Percentiles rank a stretch among this genome's conserved stretches.
Evolutionary conservation across 2,329 filamentous ascomycete species (phyloP).

Genomic region (Fusarium sp.): DNA sequence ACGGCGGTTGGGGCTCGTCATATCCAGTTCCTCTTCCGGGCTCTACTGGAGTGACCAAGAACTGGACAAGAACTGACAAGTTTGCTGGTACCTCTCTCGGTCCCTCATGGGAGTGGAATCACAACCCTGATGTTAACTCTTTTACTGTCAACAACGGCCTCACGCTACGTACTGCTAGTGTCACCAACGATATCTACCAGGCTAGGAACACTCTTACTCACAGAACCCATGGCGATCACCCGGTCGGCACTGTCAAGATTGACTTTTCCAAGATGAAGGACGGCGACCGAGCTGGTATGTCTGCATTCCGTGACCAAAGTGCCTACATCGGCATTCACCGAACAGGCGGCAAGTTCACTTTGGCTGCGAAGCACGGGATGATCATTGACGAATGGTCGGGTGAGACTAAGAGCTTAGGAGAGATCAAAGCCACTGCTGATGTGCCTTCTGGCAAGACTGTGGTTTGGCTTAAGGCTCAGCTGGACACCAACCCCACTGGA

Average conservation of each 20-base stretch:
- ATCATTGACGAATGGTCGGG: slow-evolving; percentile 54
- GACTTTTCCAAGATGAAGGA: slow-evolving; percentile 64
- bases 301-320: slow-evolving; percentile 67
- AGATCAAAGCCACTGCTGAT: slow-evolving; percentile 38
- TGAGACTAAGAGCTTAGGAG: slow-evolving; percentile 35
- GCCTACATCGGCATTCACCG: slow-evolving; percentile 67
- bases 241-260: slow-evolving; percentile 65
- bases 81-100: slow-evolving; percentile 62
- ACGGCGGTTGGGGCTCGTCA: slow-evolving; percentile 63
- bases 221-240: slow-evolving; percentile 62
- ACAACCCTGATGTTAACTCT: slow-evolving; percentile 68
- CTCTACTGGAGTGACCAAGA: slow-evolving; percentile 29
- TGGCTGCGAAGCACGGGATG: slow-evolving; percentile 58
- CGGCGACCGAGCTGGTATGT: slow-evolving; percentile 68
- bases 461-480: slow-evolving; percentile 45
- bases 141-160: slow-evolving; percentile 63
- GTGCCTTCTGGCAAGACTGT: slow-evolving; percentile 38
- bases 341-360: slow-evolving; percentile 45
- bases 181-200: slow-evolving; percentile 66
- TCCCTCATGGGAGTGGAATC: slow-evolving; percentile 73
- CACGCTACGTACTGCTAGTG: slow-evolving; percentile 63
- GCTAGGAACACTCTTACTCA: slow-evolving; percentile 66
- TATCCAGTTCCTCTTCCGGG: slow-evolving; percentile 57
- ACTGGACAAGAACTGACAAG: slow-evolving; percentile 58
- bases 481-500: slow-evolving; percentile 47